A percentile compares a stretch with the other conserved stretches of the same genome.
Conservation (phyloP, 73 alveolate genomes). For the Uronychia binucleata region DNA sequence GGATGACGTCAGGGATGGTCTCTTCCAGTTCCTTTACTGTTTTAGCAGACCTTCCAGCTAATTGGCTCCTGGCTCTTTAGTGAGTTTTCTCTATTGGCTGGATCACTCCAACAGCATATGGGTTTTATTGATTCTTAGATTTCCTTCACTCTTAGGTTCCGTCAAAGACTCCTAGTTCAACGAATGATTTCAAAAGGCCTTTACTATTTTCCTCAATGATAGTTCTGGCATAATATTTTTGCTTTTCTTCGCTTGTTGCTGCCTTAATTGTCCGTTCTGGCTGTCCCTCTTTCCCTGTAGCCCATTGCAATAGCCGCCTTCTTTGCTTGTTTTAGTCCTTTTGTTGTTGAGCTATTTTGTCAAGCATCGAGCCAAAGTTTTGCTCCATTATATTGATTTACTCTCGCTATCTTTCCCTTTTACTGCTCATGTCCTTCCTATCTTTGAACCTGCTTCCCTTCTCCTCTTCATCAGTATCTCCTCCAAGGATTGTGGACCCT, state of each 20-base stretch:
- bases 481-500: too few species aligned
- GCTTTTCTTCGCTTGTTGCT: not conserved
- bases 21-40: not conserved
- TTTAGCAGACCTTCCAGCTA: not conserved
- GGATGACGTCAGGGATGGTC: conserved; percentile 1
- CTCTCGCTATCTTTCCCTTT: too few species aligned
- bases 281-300: not conserved
- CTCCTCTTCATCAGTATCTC: not conserved
- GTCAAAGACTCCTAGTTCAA: not conserved
- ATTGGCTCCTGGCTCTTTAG: not conserved
- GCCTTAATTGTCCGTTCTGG: not conserved
- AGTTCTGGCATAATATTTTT: not conserved
- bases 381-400: not conserved
- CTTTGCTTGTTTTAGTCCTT: not conserved
- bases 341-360: not conserved
- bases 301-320: not conserved
- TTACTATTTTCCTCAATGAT: not conserved
- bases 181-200: not conserved
- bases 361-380: not conserved
- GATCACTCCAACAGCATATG: too few species aligned
- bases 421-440: too few species aligned
- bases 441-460: not conserved
- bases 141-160: too few species aligned
- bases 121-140: too few species aligned
- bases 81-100: too few species aligned